A percentile compares a stretch with the other conserved stretches of the same genome.
Conservation (phyloP, 495 filamentous ascomycete species). For the Aspergillus nanangensis region DNA sequence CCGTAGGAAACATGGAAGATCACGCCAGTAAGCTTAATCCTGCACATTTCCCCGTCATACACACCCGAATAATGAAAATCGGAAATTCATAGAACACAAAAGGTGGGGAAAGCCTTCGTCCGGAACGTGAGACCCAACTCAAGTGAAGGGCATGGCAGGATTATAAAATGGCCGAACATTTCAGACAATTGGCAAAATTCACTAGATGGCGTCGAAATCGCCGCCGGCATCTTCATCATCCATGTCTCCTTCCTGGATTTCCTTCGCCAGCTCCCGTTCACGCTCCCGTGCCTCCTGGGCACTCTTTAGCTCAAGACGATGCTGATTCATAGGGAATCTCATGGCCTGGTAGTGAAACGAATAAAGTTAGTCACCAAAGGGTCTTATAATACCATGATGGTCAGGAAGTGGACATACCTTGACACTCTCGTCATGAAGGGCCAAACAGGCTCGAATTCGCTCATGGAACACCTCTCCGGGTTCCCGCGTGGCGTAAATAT, state of each 20-base stretch:
- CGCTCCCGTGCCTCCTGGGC: slow-evolving; percentile 95
- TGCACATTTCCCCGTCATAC: slow-evolving; percentile 27
- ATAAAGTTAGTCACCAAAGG: slow-evolving; percentile 12
- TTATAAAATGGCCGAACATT: slow-evolving; percentile 9
- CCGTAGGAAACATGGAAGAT: slow-evolving; percentile 21
- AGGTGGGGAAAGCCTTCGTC: slow-evolving; percentile 15
- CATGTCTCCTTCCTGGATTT: slow-evolving; percentile 96
- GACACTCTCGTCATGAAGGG: slow-evolving; percentile 93
- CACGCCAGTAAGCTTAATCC: slow-evolving; percentile 26
- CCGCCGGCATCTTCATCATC: slow-evolving; percentile 96
- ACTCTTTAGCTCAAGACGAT: slow-evolving; percentile 95
- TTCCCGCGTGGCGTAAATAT: slow-evolving; percentile 93
- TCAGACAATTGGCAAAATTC: slow-evolving; percentile 1
- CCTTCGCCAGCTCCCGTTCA: slow-evolving; percentile 94
- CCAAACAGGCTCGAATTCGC: slow-evolving; percentile 84
- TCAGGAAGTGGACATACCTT: slow-evolving; percentile 57
- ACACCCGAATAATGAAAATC: slow-evolving; percentile 21
- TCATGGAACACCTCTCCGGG: slow-evolving; percentile 96
- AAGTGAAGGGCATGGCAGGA: background rate
- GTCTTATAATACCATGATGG: background rate
- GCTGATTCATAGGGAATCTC: slow-evolving; percentile 99
- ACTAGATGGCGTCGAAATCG: slow-evolving; percentile 94
- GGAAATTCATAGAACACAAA: slow-evolving; percentile 15
- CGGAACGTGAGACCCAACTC: slow-evolving; percentile 3
- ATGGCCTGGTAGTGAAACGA: slow-evolving; percentile 61